Percentiles rank a stretch among this genome's conserved stretches.
Conservation (phyloP, 1,284 basidiomycete genomes). For the Boletus semigastroideus region DNA sequence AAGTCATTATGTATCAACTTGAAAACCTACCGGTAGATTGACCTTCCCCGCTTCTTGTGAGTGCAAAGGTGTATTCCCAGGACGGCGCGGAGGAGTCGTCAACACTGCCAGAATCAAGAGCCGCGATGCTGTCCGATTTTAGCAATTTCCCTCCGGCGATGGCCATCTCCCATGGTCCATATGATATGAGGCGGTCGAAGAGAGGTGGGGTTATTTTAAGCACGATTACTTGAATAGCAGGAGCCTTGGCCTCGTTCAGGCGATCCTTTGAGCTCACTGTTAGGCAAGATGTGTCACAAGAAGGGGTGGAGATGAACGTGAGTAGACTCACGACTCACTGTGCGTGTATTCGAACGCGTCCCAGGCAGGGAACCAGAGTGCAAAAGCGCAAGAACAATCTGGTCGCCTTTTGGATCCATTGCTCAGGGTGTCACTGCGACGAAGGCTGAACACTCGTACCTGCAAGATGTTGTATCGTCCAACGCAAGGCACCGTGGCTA, state of each 20-base stretch:
- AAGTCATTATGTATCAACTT: not conserved
- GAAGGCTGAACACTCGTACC: slow-evolving; percentile 9
- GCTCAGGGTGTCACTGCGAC: slow-evolving; percentile 2
- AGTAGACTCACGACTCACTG: slow-evolving; percentile 12
- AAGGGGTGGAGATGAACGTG: not conserved
- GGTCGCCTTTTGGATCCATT: slow-evolving; percentile 8
- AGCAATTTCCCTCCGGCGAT: slow-evolving; percentile 10
- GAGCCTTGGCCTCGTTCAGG: not conserved
- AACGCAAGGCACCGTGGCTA: slow-evolving; percentile 6
- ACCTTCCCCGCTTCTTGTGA: not conserved
- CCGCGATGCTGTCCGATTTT: slow-evolving; percentile 5
- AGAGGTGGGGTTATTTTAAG: slow-evolving; percentile 5
- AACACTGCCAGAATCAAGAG: slow-evolving; percentile 1
- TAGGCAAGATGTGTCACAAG: not conserved
- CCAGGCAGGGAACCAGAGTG: slow-evolving; percentile 7
- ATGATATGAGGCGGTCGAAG: slow-evolving; percentile 1
- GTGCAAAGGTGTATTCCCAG: not conserved
- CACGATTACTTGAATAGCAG: not conserved
- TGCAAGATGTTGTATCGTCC: slow-evolving; percentile 14
- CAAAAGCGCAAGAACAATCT: slow-evolving; percentile 8
- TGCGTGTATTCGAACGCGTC: slow-evolving; percentile 7
- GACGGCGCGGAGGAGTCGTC: not conserved
- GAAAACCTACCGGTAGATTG: slow-evolving; percentile 14
- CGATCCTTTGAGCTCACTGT: slow-evolving; percentile 6
- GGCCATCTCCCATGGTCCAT: slow-evolving; percentile 11